A percentile compares a stretch with the other conserved stretches of the same genome.
Evolutionary conservation across 1,284 basidiomycete species (phyloP).

Genomic region (Cerioporus squamosus): DNA sequence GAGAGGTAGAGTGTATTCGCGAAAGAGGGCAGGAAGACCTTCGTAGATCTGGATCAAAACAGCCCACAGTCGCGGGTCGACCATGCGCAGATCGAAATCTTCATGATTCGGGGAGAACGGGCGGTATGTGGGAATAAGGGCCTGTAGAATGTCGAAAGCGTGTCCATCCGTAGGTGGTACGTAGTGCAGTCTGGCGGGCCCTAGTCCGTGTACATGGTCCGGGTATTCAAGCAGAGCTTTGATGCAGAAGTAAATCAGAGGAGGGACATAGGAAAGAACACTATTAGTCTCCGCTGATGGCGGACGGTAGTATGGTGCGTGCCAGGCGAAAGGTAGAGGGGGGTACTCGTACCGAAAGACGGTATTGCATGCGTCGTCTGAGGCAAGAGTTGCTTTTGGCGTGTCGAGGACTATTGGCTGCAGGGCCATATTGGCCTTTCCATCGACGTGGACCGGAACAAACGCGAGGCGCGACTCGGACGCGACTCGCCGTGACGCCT

Average conservation of each 20-base stretch:
- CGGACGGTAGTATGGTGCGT: slow-evolving; percentile 31
- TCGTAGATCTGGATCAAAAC: slow-evolving; percentile 61
- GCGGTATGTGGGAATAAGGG: slow-evolving; percentile 40
- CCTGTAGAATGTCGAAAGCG: slow-evolving; percentile 40
- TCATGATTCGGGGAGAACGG: slow-evolving; percentile 13
- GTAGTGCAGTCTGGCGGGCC: slow-evolving; percentile 35
- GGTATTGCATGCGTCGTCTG: slow-evolving; percentile 43
- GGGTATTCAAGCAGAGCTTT: slow-evolving; percentile 38
- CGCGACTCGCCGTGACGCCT: neutral
- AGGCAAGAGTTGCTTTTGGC: slow-evolving; percentile 21
- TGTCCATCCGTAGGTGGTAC: slow-evolving; percentile 22
- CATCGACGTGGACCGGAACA: neutral
- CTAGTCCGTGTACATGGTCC: slow-evolving; percentile 42
- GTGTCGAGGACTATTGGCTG: slow-evolving; percentile 36
- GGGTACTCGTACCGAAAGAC: slow-evolving; percentile 38
- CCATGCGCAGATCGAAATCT: slow-evolving; percentile 33
- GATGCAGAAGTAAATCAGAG: slow-evolving; percentile 46
- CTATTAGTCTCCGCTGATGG: neutral
- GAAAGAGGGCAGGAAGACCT: slow-evolving; percentile 50
- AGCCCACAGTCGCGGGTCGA: slow-evolving; percentile 67
- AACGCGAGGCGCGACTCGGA: neutral
- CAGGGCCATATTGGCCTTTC: slow-evolving; percentile 1
- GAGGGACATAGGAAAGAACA: slow-evolving; percentile 38
- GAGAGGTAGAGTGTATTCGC: slow-evolving; percentile 51
- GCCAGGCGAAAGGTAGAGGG: slow-evolving; percentile 24